These are phyloP conservation scores for Beta macrorhiza DNA, from an alignment of 179 eudicot species.

Conservation along the genomic window DNA sequence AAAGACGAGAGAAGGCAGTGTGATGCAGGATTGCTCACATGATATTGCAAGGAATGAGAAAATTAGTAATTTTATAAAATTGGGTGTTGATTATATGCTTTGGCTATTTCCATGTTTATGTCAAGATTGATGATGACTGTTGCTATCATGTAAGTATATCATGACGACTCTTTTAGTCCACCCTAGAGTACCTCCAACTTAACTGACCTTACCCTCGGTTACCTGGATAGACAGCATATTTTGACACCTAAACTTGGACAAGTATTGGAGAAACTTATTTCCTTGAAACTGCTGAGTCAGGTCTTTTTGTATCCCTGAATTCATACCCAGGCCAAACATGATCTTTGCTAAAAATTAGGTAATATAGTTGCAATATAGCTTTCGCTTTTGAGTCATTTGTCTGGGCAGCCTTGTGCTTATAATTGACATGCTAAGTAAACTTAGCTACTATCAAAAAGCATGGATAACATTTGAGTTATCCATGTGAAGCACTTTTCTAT, in stretches of 20 bases:
- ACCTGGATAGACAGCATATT: not conserved
- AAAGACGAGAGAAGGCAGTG: no score
- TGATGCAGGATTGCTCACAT: constrained; percentile 19
- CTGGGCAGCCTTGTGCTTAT: not conserved
- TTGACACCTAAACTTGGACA: not conserved
- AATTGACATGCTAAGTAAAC: not conserved
- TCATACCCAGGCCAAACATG: not conserved
- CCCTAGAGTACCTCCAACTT: not conserved
- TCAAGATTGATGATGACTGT: not conserved
- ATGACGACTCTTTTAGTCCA: not conserved
- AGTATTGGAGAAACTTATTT: not conserved
- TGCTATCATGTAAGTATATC: not conserved
- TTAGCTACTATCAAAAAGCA: not conserved
- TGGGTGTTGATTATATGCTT: constrained; percentile 11
- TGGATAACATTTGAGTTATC: not conserved
- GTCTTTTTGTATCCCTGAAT: not conserved
- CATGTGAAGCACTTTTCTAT: not conserved
- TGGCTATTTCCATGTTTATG: not conserved
- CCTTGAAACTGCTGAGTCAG: not conserved
- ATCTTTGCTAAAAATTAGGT: not conserved
- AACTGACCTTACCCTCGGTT: not conserved
- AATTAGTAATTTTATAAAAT: constrained; percentile 6
- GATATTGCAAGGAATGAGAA: not conserved
- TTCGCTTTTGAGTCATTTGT: not conserved
- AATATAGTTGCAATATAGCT: not conserved